Evolutionary conservation across 768 basidiomycete genomes (phyloP).

Genomic region (Mycena latifolia): DNA sequence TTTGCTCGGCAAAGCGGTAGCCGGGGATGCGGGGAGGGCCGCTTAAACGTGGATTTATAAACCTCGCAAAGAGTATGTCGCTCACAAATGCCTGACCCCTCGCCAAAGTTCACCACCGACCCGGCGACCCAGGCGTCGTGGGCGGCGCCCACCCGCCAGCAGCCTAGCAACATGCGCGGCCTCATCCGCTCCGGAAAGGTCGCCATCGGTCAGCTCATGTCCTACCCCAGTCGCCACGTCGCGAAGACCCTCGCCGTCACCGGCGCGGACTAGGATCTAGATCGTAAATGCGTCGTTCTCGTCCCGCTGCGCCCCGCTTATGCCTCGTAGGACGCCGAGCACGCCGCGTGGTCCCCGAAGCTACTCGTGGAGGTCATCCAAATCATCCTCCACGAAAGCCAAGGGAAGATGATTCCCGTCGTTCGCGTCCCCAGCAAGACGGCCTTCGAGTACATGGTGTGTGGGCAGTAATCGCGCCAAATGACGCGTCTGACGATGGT

Average conservation of each 20-base stretch:
- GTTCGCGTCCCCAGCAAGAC: conserved; percentile 35
- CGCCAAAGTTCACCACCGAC: conserved; percentile 7
- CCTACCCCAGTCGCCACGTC: conserved; percentile 31
- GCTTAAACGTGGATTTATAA: no score
- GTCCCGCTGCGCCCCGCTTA: background rate
- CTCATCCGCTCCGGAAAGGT: conserved; percentile 29
- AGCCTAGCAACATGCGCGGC: conserved; percentile 30
- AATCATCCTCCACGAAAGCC: conserved; percentile 33
- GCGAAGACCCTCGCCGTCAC: conserved; percentile 34
- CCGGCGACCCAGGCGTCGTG: conserved; percentile 18
- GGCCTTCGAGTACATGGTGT: conserved; percentile 29
- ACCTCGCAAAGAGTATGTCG: no score
- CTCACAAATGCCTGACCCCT: background rate
- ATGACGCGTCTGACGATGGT: background rate
- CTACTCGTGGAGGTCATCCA: conserved; percentile 30
- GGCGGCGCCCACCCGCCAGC: conserved; percentile 31
- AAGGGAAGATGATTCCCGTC: conserved; percentile 27
- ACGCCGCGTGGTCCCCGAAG: conserved; percentile 30
- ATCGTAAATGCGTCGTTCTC: conserved; percentile 27
- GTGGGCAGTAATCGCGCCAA: no score
- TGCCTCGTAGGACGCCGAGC: conserved; percentile 25
- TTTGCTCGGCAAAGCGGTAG: no score
- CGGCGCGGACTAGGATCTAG: conserved; percentile 36
- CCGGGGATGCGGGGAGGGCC: no score
- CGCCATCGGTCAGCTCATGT: conserved; percentile 28